These are phyloP conservation scores for Tulasnella sp. DNA, from an alignment of 768 basidiomycete species.

Conservation along the genomic window DNA sequence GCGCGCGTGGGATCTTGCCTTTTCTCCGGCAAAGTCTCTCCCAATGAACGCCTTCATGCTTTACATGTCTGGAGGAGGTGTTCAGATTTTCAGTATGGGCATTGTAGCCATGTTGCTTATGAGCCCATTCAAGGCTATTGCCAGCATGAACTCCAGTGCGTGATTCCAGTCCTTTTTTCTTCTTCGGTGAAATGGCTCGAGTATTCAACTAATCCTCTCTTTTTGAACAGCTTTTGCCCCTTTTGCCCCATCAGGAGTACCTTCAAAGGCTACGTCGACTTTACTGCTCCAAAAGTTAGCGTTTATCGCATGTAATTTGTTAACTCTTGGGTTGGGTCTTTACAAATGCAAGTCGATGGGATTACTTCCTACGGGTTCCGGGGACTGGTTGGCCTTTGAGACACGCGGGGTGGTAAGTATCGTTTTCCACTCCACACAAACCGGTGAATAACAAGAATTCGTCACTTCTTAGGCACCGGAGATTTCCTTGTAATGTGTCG, in stretches of 20 bases:
- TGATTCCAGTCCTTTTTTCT: constrained; percentile 5
- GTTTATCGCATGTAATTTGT: constrained; percentile 57
- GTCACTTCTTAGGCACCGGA: constrained; percentile 6
- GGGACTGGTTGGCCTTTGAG: constrained; percentile 93
- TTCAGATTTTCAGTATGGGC: constrained; percentile 94
- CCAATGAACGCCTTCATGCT: constrained; percentile 99
- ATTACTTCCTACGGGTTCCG: constrained; percentile 75
- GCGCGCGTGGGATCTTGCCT: constrained; percentile 77
- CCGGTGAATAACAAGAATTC: not conserved
- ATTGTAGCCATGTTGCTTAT: constrained; percentile 88
- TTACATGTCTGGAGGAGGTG: constrained; percentile 93
- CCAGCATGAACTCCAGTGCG: constrained; percentile 65
- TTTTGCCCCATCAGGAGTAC: constrained; percentile 10
- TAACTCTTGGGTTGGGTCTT: constrained; percentile 70
- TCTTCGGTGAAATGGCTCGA: not conserved
- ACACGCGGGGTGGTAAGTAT: constrained; percentile 57
- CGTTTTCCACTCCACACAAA: constrained; percentile 22
- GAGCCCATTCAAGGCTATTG: constrained; percentile 72
- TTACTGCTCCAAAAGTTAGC: constrained; percentile 57
- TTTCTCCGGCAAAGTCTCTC: constrained; percentile 73
- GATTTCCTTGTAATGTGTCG: constrained; percentile 3
- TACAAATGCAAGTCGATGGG: constrained; percentile 95
- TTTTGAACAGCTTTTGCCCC: constrained; percentile 42
- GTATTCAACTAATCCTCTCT: not conserved
- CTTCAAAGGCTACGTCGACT: constrained; percentile 32